Evolutionary conservation across 1,284 basidiomycete genomes (phyloP).

Genomic region (Coniferiporia weirii): DNA sequence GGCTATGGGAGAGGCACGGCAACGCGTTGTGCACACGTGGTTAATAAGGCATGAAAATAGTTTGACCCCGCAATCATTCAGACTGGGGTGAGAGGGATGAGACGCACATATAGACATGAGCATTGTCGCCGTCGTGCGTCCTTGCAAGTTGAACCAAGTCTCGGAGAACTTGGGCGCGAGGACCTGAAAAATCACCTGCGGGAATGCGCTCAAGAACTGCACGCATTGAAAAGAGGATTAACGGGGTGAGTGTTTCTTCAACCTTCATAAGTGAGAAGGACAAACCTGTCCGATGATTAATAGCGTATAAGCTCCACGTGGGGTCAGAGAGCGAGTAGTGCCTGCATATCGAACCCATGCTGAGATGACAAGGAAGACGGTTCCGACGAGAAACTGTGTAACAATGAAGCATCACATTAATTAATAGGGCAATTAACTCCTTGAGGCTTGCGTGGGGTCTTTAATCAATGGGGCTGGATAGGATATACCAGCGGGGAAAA

Average conservation of each 20-base stretch:
- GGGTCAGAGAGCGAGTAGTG: conserved; percentile 47
- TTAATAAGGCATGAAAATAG: too few species aligned
- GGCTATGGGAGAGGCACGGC: conserved; percentile 32
- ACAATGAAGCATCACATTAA: too few species aligned
- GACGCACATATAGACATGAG: conserved; percentile 59
- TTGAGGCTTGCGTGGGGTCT: neutral
- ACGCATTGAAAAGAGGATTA: neutral
- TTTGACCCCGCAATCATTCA: neutral
- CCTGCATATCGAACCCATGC: conserved; percentile 74
- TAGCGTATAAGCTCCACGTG: conserved; percentile 48
- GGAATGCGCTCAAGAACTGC: conserved; percentile 48
- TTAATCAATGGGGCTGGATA: neutral
- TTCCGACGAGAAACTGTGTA: conserved; percentile 50
- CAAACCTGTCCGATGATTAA: conserved; percentile 66
- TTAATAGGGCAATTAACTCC: too few species aligned
- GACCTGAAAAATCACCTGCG: conserved; percentile 67
- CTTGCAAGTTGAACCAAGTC: conserved; percentile 69
- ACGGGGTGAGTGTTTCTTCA: neutral
- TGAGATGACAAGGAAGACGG: conserved; percentile 47
- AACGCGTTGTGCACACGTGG: too few species aligned
- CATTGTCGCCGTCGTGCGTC: conserved; percentile 78
- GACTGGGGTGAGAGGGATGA: neutral
- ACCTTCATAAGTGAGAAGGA: conserved; percentile 2
- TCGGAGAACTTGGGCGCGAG: conserved; percentile 69
- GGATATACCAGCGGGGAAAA: conserved; percentile 1